A percentile compares a stretch with the other conserved stretches of the same genome.
Conservation (phyloP, 192 early-diverging fungal genomes). For the Coemansia sp. region DNA sequence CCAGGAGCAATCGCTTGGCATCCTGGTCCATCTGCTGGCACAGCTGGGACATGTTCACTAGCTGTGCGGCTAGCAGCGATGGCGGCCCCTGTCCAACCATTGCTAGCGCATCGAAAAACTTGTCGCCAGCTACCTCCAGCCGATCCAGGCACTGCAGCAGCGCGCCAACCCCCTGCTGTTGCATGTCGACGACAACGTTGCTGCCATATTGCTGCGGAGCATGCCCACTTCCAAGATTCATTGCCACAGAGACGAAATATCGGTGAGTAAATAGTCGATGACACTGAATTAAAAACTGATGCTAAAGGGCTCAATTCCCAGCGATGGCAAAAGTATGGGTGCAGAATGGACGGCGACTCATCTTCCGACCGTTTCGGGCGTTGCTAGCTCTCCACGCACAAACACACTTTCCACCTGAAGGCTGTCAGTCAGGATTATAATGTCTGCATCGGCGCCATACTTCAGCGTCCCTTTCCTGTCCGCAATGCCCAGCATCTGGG, state of each 20-base stretch:
- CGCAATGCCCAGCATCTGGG: conserved; percentile 28
- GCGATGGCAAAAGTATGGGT: background rate
- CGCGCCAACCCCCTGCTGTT: conserved; percentile 16
- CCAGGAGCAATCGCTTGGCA: conserved; percentile 12
- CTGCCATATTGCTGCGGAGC: background rate
- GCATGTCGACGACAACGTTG: conserved; percentile 13
- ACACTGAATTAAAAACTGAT: no score
- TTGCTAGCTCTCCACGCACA: conserved; percentile 28
- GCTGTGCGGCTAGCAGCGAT: conserved; percentile 47
- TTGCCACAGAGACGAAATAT: no score
- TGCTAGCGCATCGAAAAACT: conserved; percentile 42
- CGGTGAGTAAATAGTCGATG: no score
- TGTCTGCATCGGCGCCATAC: conserved; percentile 30
- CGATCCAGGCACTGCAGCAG: conserved; percentile 36
- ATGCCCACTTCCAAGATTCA: background rate
- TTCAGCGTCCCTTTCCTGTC: conserved; percentile 20
- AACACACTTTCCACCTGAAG: conserved; percentile 15
- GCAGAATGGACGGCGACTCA: no score
- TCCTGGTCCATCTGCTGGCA: conserved; percentile 42
- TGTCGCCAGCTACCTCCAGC: conserved; percentile 31
- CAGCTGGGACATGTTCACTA: conserved; percentile 40
- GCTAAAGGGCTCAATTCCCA: no score
- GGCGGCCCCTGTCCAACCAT: conserved; percentile 49
- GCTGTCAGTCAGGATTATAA: conserved; percentile 23
- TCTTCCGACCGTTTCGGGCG: conserved; percentile 4